These are phyloP conservation scores for Dactylella cylindrospora DNA, from an alignment of 2,329 filamentous ascomycete genomes.

Conservation along the genomic window DNA sequence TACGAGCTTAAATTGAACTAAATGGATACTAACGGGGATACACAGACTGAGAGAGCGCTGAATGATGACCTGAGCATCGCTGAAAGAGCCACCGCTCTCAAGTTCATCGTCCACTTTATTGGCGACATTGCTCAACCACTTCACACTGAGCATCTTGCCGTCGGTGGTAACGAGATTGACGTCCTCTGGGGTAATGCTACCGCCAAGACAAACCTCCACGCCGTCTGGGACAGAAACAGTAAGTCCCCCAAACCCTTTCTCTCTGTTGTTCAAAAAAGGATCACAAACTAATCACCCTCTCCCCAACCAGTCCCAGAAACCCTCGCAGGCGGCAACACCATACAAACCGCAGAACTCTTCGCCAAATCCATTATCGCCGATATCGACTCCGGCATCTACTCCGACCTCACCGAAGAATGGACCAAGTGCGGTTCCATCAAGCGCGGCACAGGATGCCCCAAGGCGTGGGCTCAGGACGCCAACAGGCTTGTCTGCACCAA, in stretches of 20 bases:
- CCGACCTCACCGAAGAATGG: constrained; percentile 59
- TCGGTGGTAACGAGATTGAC: constrained; percentile 68
- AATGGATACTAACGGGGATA: constrained; percentile 58
- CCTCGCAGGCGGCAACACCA: constrained; percentile 23
- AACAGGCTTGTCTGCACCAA: constrained; percentile 62
- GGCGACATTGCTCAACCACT: constrained; percentile 70
- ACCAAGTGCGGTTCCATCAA: constrained; percentile 60
- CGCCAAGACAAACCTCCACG: constrained; percentile 66
- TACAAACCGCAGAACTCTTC: constrained; percentile 53
- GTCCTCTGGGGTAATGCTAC: constrained; percentile 60
- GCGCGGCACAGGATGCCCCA: constrained; percentile 60
- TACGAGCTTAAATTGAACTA: constrained; percentile 54
- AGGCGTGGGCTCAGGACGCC: constrained; percentile 66
- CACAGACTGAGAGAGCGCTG: constrained; percentile 18
- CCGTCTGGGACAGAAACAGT: constrained; percentile 67
- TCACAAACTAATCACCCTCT: constrained; percentile 67
- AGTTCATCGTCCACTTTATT: constrained; percentile 57
- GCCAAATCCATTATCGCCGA: constrained; percentile 59
- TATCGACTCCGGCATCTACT: constrained; percentile 62
- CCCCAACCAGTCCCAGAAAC: constrained; percentile 53
- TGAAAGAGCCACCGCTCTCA: constrained; percentile 44
- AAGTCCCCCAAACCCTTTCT: constrained; percentile 61
- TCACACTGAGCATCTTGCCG: constrained; percentile 64
- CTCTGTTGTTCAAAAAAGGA: constrained; percentile 79
- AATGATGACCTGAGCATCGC: constrained; percentile 14